Percentiles rank a stretch among this genome's conserved stretches.
phyloP scores from a whole-genome alignment of 2,329 filamentous ascomycete genomes.

The Clathrospora elynae region DNA sequence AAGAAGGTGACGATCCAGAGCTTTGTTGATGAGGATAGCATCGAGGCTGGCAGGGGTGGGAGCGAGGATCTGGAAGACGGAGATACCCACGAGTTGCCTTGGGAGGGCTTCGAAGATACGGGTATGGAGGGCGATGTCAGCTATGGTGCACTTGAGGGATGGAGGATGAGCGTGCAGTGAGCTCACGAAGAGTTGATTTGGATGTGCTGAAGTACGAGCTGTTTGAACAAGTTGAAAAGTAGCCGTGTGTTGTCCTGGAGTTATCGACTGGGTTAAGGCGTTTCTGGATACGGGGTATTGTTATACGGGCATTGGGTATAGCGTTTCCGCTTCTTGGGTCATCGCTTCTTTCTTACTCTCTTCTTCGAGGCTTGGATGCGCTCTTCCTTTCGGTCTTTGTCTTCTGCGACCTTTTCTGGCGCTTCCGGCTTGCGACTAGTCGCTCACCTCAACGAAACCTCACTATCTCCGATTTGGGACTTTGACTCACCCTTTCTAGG shows the following conservation, averaged over 20 bases:
- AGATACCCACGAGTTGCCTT: conserved; percentile 46
- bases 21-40: conserved; percentile 38
- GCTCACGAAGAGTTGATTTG: background rate
- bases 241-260: background rate
- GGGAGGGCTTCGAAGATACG: conserved; percentile 47
- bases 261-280: background rate
- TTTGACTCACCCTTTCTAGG: conserved; percentile 15
- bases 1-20: conserved; percentile 49
- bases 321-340: background rate
- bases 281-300: conserved; percentile 6
- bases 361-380: background rate
- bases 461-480: conserved; percentile 4
- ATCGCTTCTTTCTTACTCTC: background rate
- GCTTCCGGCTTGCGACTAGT: background rate
- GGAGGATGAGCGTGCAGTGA: conserved; percentile 21
- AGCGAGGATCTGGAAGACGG: conserved; percentile 18
- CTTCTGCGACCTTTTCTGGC: too few relatives aligned
- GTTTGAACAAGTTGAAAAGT: conserved; percentile 2
- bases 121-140: conserved; percentile 19
- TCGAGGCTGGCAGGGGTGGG: conserved; percentile 22
- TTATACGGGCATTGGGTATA: conserved; percentile 9
- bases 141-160: conserved; percentile 18
- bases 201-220: background rate
- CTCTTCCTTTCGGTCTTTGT: too few relatives aligned
- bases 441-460: background rate